Evolutionary conservation across 164 flowering plant species (phyloP).

Genomic region (grape (Vitis vinifera)): ASM3070453v1 NC_081807.1:3013001-3013500

Average conservation of each 20-base stretch:
- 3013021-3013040: neutral
- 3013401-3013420: neutral
- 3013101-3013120: too few relatives aligned
- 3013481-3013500: conserved; percentile 92
- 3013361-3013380: neutral
- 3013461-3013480: conserved; percentile 88
- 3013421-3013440: conserved; percentile 45
- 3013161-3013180: neutral
- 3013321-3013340: too few relatives aligned
- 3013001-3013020: neutral
- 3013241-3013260: neutral
- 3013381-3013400: neutral
- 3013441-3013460: conserved; percentile 95
- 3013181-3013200: neutral
- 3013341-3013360: too few relatives aligned
- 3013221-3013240: neutral
- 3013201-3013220: too few relatives aligned
- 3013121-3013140: neutral
- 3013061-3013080: neutral
- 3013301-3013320: too few relatives aligned
- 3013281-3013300: too few relatives aligned
- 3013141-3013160: neutral
- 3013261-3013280: too few relatives aligned
- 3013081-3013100: too few relatives aligned
- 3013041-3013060: neutral